A percentile compares a stretch with the other conserved stretches of the same genome.
Conservation (phyloP, 257 asterid genomes). For the Nicotiana obtusifolia region DNA sequence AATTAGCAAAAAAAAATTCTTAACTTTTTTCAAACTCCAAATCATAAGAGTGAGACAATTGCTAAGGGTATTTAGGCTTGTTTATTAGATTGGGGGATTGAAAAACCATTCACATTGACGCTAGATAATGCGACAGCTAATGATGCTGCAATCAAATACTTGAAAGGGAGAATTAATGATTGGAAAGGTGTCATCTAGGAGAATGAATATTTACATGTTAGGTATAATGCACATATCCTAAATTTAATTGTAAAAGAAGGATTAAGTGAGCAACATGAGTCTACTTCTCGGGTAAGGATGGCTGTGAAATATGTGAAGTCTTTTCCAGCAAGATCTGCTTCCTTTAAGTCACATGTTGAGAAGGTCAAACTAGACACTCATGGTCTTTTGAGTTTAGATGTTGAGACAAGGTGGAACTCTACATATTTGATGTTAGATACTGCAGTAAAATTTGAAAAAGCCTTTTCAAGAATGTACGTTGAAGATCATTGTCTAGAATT, state of each 20-base stretch:
- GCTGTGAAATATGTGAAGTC: not conserved
- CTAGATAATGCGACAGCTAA: not conserved
- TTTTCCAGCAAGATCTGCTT: not conserved
- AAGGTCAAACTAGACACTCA: not conserved
- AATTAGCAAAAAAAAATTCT: not conserved
- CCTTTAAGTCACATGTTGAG: not conserved
- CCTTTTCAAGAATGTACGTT: conserved; percentile 2
- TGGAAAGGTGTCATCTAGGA: not conserved
- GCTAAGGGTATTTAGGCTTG: not conserved
- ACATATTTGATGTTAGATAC: conserved; percentile 4
- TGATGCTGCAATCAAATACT: not conserved
- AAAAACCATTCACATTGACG: not conserved
- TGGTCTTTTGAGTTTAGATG: not conserved
- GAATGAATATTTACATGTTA: not conserved
- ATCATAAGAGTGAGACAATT: not conserved
- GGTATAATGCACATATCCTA: not conserved
- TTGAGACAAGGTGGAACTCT: conserved; percentile 9
- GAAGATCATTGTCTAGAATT: not conserved
- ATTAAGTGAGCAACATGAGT: not conserved
- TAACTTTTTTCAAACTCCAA: not conserved
- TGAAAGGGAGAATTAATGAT: not conserved
- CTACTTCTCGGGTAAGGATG: not conserved
- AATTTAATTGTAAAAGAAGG: not conserved
- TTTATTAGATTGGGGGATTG: not conserved
- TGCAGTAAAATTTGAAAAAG: not conserved